Evolutionary conservation across 148 eudicot species (phyloP), one percentile per base, ranked within the genome.

Genomic region (Fagopyrum tataricum): DNA sequence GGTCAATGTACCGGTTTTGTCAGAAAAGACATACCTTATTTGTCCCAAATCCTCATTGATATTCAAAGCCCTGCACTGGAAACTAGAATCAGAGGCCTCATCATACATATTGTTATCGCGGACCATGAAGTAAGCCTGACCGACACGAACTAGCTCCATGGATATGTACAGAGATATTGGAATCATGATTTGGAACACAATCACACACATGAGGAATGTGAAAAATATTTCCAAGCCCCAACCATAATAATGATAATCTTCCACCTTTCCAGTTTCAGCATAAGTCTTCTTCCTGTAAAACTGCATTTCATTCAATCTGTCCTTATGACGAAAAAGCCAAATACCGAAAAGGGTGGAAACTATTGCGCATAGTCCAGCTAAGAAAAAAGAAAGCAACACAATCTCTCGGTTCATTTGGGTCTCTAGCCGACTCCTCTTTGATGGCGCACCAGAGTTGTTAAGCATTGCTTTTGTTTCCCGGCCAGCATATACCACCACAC

Each of bases 131-230:
- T 87, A 96, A 74, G 97, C 96, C 86, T 96, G 99, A 74, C 99
- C 99, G 77, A 92, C 87, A 64, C 99, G 96, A 61, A 96, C 99
- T 79, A 96, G 96, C 84, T 96, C 99, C 97, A 96, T 90, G 51
- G 99, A 96, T 85, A 96, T 96, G 77, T 96, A 96, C 77, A 96
- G 81, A 44, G 99, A 84, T 74, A 96, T 96, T 0, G 99, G 99
- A 77, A 96, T 96, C 97, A 96, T 90, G 71, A 90, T 85, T 77
- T 96, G 99, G 87, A 86, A 96, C 44, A 96, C 99, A 47, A 96
- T 96, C 23, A 96, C 90, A 24, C 96, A 85, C 99, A 92, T 96
- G 79, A 96, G 99, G 75, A 96, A 96, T 15, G 86, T 89, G 76
- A 96, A 90, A 82, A 96, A 81, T 77, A 96, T 84, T 85, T 89